Percentiles rank a stretch among this genome's conserved stretches.
Evolutionary conservation across 2,329 filamentous ascomycete genomes (phyloP).

Genomic region (Waltergamsia citrina): DNA sequence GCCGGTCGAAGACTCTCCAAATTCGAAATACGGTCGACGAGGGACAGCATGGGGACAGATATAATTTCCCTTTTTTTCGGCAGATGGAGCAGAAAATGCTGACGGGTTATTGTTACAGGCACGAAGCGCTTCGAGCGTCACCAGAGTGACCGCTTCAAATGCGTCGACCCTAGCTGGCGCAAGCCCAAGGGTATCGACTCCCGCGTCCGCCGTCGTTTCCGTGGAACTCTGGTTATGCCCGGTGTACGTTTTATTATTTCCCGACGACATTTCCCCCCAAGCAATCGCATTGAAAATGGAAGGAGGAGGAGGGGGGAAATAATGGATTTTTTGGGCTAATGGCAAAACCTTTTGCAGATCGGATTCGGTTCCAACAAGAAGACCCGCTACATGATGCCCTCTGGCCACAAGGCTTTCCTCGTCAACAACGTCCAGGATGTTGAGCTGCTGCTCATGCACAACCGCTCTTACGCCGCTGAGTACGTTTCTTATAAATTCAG

Average conservation of each 20-base stretch:
- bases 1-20: slow-evolving; percentile 5
- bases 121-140: slow-evolving; percentile 94
- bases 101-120: slow-evolving; percentile 46
- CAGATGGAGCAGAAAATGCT: slow-evolving; percentile 16
- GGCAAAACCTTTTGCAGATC: slow-evolving; percentile 70
- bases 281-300: too few species aligned
- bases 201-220: slow-evolving; percentile 94
- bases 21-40: slow-evolving; percentile 3
- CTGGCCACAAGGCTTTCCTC: slow-evolving; percentile 99
- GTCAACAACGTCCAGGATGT: slow-evolving; percentile 95
- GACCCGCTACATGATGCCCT: slow-evolving; percentile 97
- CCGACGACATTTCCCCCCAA: too few species aligned
- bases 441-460: slow-evolving; percentile 99
- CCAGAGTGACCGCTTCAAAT: slow-evolving; percentile 95
- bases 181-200: slow-evolving; percentile 99
- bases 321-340: too few species aligned
- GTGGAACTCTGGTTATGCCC: slow-evolving; percentile 92
- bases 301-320: too few species aligned
- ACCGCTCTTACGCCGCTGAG: slow-evolving; percentile 98
- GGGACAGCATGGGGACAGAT: too few species aligned
- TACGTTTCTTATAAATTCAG: slow-evolving; percentile 56
- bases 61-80: too few species aligned
- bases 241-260: slow-evolving; percentile 59
- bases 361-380: slow-evolving; percentile 99
- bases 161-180: slow-evolving; percentile 85